Conservation (phyloP, 2,329 filamentous ascomycete genomes). For the Microdochium bolleyi region DNA sequence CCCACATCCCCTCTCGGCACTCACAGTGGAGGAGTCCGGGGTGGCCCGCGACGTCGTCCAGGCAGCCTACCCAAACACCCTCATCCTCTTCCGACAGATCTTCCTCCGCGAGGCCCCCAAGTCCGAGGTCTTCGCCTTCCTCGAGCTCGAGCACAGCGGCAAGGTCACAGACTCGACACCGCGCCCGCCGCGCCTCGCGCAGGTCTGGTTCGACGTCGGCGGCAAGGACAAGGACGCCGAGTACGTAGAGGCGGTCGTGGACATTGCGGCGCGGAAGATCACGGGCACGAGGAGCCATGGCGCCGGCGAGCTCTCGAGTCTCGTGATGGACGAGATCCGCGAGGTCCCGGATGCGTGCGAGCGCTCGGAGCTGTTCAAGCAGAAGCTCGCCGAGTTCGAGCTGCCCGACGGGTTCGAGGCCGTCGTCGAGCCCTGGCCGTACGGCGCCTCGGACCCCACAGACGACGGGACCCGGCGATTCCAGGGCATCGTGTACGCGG, state of each 20-base stretch:
- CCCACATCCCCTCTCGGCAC: slow-evolving; percentile 36
- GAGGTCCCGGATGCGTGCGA: slow-evolving; percentile 20
- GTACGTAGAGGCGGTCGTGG: slow-evolving; percentile 21
- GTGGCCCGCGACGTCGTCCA: slow-evolving; percentile 37
- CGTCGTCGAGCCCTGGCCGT: slow-evolving; percentile 41
- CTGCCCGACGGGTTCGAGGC: slow-evolving; percentile 35
- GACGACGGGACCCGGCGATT: slow-evolving; percentile 22
- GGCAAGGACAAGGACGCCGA: slow-evolving; percentile 9
- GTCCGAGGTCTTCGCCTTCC: slow-evolving; percentile 46
- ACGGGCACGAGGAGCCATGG: not conserved
- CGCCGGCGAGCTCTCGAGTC: not conserved
- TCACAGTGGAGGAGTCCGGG: slow-evolving; percentile 40
- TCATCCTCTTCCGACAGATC: slow-evolving; percentile 46
- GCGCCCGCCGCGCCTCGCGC: slow-evolving; percentile 31
- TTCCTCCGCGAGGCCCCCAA: slow-evolving; percentile 57
- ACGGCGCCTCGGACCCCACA: slow-evolving; percentile 17
- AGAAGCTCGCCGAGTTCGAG: slow-evolving; percentile 23
- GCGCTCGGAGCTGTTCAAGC: slow-evolving; percentile 20
- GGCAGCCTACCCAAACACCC: slow-evolving; percentile 9
- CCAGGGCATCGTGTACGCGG: slow-evolving; percentile 23
- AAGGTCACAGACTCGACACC: slow-evolving; percentile 30
- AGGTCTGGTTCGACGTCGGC: slow-evolving; percentile 24
- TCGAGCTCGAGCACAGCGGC: slow-evolving; percentile 54
- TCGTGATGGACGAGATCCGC: slow-evolving; percentile 23
- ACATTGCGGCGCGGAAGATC: slow-evolving; percentile 13